Percentiles rank a stretch among this genome's conserved stretches.
These are phyloP conservation scores for Solanum habrochaites DNA, from an alignment of 257 asterid genomes.

Conservation along the genomic window DNA sequence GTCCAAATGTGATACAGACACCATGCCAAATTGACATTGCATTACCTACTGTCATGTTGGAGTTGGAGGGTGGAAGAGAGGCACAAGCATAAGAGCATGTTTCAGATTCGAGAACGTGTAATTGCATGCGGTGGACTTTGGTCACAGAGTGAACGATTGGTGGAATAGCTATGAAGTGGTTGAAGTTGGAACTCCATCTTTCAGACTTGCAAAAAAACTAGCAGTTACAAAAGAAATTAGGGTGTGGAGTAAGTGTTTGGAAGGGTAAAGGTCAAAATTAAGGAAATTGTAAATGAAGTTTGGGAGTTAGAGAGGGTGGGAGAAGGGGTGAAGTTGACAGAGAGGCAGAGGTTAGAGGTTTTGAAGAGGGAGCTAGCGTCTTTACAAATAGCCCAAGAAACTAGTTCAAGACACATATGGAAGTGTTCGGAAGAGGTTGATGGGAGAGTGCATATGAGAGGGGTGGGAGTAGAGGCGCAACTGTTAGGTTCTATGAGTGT, in stretches of 20 bases:
- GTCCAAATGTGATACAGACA: not conserved
- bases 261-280: not conserved
- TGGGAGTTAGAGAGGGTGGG: not conserved
- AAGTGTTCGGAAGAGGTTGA: not conserved
- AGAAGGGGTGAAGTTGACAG: not conserved
- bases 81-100: not conserved
- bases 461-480: not conserved
- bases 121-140: not conserved
- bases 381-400: not conserved
- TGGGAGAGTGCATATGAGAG: not conserved
- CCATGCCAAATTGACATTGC: not conserved
- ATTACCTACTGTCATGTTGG: not conserved
- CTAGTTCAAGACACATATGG: not conserved
- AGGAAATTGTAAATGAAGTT: not conserved
- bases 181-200: not conserved
- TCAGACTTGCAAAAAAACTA: not conserved
- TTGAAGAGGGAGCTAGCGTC: not conserved
- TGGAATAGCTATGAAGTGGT: not conserved
- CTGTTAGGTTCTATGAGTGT: not conserved
- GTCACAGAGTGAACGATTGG: not conserved
- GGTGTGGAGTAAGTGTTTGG: not conserved
- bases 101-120: not conserved
- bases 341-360: not conserved
- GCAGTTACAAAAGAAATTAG: not conserved
- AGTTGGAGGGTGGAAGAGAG: not conserved